These are phyloP conservation scores for Hyphodiscus sp. DNA, from an alignment of 2,329 filamentous ascomycete genomes.

Conservation along the genomic window DNA sequence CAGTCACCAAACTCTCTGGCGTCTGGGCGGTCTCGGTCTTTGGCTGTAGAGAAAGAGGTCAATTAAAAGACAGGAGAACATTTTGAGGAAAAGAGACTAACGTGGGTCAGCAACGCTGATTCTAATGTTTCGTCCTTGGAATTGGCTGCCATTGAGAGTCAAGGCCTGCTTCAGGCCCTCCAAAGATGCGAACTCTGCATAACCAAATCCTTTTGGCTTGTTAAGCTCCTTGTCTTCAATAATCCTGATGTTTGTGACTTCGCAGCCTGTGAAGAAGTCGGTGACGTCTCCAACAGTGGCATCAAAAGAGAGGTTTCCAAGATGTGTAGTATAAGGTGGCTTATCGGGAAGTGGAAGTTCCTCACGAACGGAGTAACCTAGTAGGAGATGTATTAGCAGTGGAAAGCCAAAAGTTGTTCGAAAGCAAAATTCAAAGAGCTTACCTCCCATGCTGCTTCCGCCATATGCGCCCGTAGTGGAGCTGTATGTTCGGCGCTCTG, in stretches of 20 bases:
- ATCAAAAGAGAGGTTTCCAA: conserved; percentile 96
- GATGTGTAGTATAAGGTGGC: conserved; percentile 90
- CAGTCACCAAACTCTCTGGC: conserved; percentile 80
- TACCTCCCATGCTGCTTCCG: conserved; percentile 25
- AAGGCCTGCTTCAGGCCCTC: conserved; percentile 91
- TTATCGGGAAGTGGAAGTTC: conserved; percentile 80
- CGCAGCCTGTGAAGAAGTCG: conserved; percentile 79
- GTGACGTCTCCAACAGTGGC: conserved; percentile 75
- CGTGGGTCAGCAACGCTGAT: conserved; percentile 96
- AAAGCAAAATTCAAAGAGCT: conserved; percentile 5
- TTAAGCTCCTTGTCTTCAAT: conserved; percentile 93
- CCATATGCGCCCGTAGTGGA: conserved; percentile 28
- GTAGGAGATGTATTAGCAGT: conserved; percentile 12
- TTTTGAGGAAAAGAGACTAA: conserved; percentile 47
- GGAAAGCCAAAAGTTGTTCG: neutral
- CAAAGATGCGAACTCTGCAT: conserved; percentile 84
- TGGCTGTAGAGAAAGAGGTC: conserved; percentile 51
- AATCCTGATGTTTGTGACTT: conserved; percentile 85
- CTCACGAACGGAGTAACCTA: conserved; percentile 62
- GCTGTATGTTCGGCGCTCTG: conserved; percentile 29
- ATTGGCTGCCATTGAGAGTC: conserved; percentile 70
- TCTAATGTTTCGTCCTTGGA: conserved; percentile 84
- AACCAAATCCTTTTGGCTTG: conserved; percentile 96
- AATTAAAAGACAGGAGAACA: conserved; percentile 4
- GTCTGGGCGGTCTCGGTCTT: conserved; percentile 67